Percentiles rank a stretch among this genome's conserved stretches.
phyloP scores from a whole-genome alignment of 1,139 yeast species.

The Saccharomycopsis hybrid region DNA sequence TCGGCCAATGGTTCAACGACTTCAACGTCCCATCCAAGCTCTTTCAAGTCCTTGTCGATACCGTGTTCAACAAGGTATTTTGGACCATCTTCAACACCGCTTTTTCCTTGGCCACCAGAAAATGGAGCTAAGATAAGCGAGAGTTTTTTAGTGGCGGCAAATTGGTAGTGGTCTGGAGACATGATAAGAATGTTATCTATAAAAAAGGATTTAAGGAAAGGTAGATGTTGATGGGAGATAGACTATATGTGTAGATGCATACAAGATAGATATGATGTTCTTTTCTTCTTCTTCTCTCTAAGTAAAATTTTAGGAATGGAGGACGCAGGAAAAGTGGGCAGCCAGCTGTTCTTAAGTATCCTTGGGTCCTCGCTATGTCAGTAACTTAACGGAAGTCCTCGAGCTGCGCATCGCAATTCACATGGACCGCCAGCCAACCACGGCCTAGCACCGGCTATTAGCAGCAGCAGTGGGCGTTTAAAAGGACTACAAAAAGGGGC shows the following conservation, averaged over 20 bases:
- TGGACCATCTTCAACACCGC: conserved; percentile 96
- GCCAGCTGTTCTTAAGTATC: conserved; percentile 11
- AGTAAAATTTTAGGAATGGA: no score
- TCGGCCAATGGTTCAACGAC: conserved; percentile 53
- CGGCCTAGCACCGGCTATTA: no score
- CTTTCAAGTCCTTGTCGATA: conserved; percentile 51
- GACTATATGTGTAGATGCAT: no score
- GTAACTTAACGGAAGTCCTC: conserved; percentile 21
- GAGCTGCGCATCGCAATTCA: no score
- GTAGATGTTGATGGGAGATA: neutral
- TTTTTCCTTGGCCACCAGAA: conserved; percentile 93
- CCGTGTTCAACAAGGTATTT: conserved; percentile 69
- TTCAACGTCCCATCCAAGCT: conserved; percentile 66
- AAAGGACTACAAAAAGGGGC: no score
- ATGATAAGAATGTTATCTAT: neutral
- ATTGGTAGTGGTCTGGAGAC: conserved; percentile 35
- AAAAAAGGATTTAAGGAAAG: neutral
- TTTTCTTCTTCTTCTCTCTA: no score
- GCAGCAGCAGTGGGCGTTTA: no score
- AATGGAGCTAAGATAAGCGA: conserved; percentile 80
- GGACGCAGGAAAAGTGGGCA: conserved; percentile 4
- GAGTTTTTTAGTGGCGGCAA: conserved; percentile 46
- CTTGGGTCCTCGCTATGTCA: conserved; percentile 19
- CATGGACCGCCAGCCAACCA: no score
- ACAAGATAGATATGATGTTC: no score